Evolutionary conservation across 2,329 filamentous ascomycete species (phyloP), one percentile per base, ranked within the genome.

Genomic region (Hypocreales sp.): DNA sequence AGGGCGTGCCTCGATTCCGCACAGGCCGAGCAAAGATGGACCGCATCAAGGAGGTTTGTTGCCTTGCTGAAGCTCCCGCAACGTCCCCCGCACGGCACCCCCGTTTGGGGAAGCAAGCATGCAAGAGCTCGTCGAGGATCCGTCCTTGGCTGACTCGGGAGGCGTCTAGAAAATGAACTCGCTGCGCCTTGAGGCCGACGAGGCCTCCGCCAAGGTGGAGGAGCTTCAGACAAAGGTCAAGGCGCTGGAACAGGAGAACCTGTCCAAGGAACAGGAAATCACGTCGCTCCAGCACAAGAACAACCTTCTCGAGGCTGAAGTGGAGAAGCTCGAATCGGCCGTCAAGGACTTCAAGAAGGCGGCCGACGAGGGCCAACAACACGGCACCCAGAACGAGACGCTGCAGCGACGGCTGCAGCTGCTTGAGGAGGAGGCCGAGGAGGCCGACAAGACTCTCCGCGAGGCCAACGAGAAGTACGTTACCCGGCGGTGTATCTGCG

Each of bases 401-500:
- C 69, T 98, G 42, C 79, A 83, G 64, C 73, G 90, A 60, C 82
- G 83, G 64, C 68, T 95, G 52, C 83, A 94, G 65, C 67, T 98
- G 42, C 76, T 98, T 44, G 90, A 98, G 66, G 87, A 95, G 62
- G 90, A 98, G 66, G 84, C 84, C 44, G 90, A 98, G 64, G 74
- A 87, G 55, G 83, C 84, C 43, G 90, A 95, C 61, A 90, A 86
- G 76, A 92, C 82, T 40, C 69, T 95, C 52, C 79, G 87, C 53
- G 90, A 95, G 65, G 79, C 84, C 50, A 95, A 93, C 61, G 90
- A 98, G 64, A 95, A 94, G 90, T 98, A 76, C 50, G 81, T 64
- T n/a, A n/a, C n/a, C n/a, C n/a, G n/a, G n/a, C n/a, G n/a, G n/a
- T n/a, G n/a, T n/a, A n/a, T n/a, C n/a, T n/a, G n/a, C n/a, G n/a